phyloP scores from a whole-genome alignment of 305 asterid species.

The Rubia occidens region DNA sequence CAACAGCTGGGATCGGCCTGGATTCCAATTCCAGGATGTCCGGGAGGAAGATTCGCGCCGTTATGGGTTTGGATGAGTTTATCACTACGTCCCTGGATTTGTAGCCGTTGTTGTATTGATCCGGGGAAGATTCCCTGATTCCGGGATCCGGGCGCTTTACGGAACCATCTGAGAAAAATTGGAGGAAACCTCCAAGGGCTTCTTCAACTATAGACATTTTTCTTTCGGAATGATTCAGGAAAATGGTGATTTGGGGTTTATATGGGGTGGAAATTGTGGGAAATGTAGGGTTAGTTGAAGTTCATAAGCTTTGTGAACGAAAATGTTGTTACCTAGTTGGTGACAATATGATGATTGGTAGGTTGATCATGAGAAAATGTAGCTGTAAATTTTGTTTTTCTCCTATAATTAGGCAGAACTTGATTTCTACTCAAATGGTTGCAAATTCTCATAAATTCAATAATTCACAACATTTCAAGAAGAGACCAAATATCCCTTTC shows the following conservation, averaged over 20 bases:
- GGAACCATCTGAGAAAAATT: slow-evolving; percentile 52
- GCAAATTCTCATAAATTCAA: neutral
- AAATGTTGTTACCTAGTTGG: neutral
- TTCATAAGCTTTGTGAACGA: neutral
- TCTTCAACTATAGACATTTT: slow-evolving; percentile 50
- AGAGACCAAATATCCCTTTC: neutral
- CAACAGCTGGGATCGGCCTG: slow-evolving; percentile 34
- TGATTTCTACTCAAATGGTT: neutral
- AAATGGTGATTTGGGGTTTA: neutral
- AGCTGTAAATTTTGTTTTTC: too few relatives aligned
- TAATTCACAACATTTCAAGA: slow-evolving; percentile 7
- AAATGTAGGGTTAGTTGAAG: neutral
- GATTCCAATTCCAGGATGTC: slow-evolving; percentile 12
- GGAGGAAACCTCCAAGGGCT: slow-evolving; percentile 40
- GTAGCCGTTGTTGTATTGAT: slow-evolving; percentile 22
- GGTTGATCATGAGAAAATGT: slow-evolving; percentile 11
- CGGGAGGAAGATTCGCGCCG: slow-evolving; percentile 58
- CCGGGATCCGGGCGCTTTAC: slow-evolving; percentile 39
- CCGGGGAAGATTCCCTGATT: slow-evolving; percentile 23
- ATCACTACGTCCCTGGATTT: slow-evolving; percentile 45
- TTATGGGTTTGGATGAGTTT: slow-evolving; percentile 39
- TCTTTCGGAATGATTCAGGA: neutral
- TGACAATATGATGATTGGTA: slow-evolving; percentile 11
- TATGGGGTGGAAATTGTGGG: neutral
- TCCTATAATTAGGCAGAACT: neutral